Base-by-base conservation (phyloP, 352 stramenopile species). In the Phytophthora litchii region DNA sequence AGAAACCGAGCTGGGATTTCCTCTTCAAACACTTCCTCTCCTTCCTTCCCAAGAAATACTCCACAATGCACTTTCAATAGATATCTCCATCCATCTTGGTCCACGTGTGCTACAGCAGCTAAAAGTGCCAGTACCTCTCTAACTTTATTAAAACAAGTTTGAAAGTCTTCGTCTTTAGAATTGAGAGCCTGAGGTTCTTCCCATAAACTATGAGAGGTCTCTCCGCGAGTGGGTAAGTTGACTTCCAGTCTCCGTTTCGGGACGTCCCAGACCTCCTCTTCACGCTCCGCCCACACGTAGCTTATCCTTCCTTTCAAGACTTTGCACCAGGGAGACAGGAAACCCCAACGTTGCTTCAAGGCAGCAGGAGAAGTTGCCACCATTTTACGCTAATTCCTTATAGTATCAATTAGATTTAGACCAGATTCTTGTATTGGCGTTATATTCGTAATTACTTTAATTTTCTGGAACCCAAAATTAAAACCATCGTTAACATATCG, bases 111-210 rank as follows among this genome's bases (percentile, higher is more conserved):
- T 21, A 77, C 60, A 6, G 70, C 51, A n/a, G 49, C 55, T n/a
- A 77, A 31, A 8, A 77, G 49, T 29, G 70, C 64, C 16, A 74
- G 41, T 5, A 51, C 64, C 17, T 77, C 69, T 1, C 60, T 23
- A 10, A 54, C 16, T 59, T 54, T 61, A 13, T 43, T 29, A 17
- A 44, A 60, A 32, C 7, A 25, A 13, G 10, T n/a, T 20, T 48
- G 42, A 29, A 61, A 61, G 1, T 47, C 51, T 13, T 49, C 7
- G 9, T 50, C 29, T 51, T 59, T 51, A 51, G 51, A 59, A 59
- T 51, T 51, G 1, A 59, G 45, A 38, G 44, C 17, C 13, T 14
- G 20, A 0, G 54, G 6, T 13, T 27, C 20, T 20, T 23, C 25
- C 53, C 53, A 47, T 35, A 47, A 40, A n/a, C 11, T 27, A 10